phyloP scores from a whole-genome alignment of 441 rosid species.

The Adansonia rubrostipa region DNA sequence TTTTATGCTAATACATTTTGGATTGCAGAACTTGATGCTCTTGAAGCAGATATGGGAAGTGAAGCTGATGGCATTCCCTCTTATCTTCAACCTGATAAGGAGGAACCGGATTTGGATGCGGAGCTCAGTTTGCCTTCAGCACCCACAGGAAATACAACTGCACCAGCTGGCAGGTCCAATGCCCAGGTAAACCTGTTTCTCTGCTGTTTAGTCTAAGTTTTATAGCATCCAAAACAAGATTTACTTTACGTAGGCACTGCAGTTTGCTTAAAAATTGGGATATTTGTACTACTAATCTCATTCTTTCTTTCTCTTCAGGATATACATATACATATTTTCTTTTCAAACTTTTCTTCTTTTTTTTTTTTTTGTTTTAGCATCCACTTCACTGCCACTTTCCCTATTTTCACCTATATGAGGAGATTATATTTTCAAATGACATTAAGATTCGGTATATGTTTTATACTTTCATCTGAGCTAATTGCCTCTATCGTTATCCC shows the following conservation, averaged over 20 bases:
- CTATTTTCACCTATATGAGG: background rate
- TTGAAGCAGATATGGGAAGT: slow-evolving; percentile 91
- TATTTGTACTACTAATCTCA: background rate
- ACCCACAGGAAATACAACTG: slow-evolving; percentile 64
- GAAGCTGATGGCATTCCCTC: slow-evolving; percentile 87
- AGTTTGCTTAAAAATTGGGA: background rate
- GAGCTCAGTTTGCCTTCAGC: slow-evolving; percentile 87
- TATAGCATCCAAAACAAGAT: background rate
- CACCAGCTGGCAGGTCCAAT: slow-evolving; percentile 56
- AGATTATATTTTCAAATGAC: background rate
- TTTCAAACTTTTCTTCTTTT: background rate
- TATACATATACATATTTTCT: background rate
- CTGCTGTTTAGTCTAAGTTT: slow-evolving; percentile 6
- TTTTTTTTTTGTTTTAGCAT: background rate
- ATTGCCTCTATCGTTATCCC: background rate
- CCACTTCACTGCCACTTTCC: background rate
- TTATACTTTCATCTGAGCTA: background rate
- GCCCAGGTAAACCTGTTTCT: slow-evolving; percentile 52
- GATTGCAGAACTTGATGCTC: slow-evolving; percentile 87
- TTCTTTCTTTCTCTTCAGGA: background rate
- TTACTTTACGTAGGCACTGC: background rate
- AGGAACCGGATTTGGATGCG: slow-evolving; percentile 57
- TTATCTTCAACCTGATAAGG: slow-evolving; percentile 87
- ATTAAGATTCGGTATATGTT: background rate
- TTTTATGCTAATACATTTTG: slow-evolving; percentile 14